Base-by-base conservation (phyloP, 192 early-diverging fungal genomes). In the Ambispora gerdemannii region DNA sequence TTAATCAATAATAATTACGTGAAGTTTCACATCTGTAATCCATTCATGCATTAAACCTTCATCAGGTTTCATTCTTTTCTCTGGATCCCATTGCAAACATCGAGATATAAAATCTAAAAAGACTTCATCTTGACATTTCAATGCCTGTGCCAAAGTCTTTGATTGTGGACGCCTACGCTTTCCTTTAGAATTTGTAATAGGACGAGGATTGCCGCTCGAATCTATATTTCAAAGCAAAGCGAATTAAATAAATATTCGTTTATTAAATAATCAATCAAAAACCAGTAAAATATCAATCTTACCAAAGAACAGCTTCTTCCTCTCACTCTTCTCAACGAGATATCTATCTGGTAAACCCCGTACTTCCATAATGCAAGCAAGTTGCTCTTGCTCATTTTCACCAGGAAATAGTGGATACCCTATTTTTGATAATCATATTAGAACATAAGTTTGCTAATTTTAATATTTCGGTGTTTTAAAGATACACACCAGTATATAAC, bases 361-460 rank as follows among this genome's bases (percentile, higher is more conserved):
- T 22, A 96, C 81, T 78, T 98, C 95, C 88, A 98, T 93, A 51
- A 98, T 96, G 76, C 94, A 94, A 11, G 91, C 82, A 47, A 98
- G 78, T 75, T 98, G 96, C 68, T 98, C 95, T 67, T 92, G 89
- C 76, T 98, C 96, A 75, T 96, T 96, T 75, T 98, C 96, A 25
- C 96, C 96, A 7, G 96, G 95, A 72, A 98, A 98, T 32, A 98
- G 76, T 30, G 96, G 96, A 69, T 95, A 94, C 15, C 92, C 89
- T 47, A 75, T 80, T 65, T 72, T 83, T 43, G 31, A 15, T 43
- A 13, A 74, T 64, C 17, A 47, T 3, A 32, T 33, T n/a, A 19
- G 0, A 25, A 22, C 7, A 72, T 74, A 70, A 53, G 28, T n/a
- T 63, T 59, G 20, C 6, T 65, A 10, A 19, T 61, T n/a, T n/a